These are phyloP conservation scores for Pleurotus sapidus DNA, from an alignment of 768 basidiomycete genomes.

Conservation along the genomic window DNA sequence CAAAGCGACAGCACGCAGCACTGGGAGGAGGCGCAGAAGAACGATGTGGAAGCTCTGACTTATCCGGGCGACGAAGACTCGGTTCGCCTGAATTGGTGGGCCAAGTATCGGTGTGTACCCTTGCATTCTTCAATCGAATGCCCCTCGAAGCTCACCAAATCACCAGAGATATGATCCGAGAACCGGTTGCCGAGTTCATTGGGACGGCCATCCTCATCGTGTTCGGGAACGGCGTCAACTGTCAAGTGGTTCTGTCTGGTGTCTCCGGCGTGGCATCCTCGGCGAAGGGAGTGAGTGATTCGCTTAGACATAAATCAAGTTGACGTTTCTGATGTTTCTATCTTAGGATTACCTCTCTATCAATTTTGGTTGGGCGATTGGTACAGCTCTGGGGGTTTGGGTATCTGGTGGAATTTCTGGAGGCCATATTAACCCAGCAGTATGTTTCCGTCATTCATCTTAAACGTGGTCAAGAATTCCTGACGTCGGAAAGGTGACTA, in stretches of 20 bases:
- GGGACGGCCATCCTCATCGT: conserved; percentile 57
- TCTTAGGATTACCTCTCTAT: conserved; percentile 44
- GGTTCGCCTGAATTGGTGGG: conserved; percentile 50
- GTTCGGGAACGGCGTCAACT: conserved; percentile 56
- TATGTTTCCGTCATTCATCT: conserved; percentile 21
- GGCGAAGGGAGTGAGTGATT: conserved; percentile 52
- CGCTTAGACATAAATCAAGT: conserved; percentile 1
- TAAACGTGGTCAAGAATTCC: not conserved
- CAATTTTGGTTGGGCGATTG: conserved; percentile 55
- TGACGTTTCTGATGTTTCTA: conserved; percentile 4
- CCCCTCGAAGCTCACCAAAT: too few relatives aligned
- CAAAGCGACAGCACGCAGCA: not conserved
- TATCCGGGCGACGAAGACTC: conserved; percentile 20
- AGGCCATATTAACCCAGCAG: conserved; percentile 75
- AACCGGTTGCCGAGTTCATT: conserved; percentile 64
- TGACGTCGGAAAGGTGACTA: conserved; percentile 37
- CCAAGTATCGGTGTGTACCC: conserved; percentile 45
- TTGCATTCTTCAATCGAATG: not conserved
- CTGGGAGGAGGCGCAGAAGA: conserved; percentile 1
- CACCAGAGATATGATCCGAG: conserved; percentile 43
- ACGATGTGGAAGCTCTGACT: not conserved
- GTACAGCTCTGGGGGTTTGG: conserved; percentile 68
- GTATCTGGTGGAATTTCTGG: conserved; percentile 64
- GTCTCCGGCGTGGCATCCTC: conserved; percentile 40
- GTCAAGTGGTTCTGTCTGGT: conserved; percentile 52